Evolutionary conservation across 768 basidiomycete genomes (phyloP).

Genomic region (Tremella yokohamensis): DNA sequence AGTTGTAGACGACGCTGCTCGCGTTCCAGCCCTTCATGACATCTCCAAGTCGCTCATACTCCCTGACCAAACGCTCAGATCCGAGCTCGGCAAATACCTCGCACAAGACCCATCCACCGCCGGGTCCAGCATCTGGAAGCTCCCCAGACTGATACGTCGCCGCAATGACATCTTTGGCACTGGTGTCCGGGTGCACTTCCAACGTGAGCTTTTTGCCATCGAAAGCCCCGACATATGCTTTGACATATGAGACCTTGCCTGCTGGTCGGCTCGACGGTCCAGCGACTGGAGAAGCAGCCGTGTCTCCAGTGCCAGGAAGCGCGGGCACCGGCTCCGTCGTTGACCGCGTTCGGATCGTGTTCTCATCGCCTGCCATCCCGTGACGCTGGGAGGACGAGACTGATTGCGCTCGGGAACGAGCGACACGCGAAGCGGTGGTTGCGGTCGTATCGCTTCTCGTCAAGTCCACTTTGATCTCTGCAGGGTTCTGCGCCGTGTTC

Average conservation of each 20-base stretch:
- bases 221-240: conserved; percentile 23
- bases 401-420: conserved; percentile 9
- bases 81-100: conserved; percentile 89
- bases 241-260: conserved; percentile 8
- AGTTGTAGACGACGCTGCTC: conserved; percentile 62
- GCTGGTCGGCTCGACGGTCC: background rate
- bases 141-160: conserved; percentile 65
- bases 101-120: conserved; percentile 74
- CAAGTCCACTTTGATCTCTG: conserved; percentile 1
- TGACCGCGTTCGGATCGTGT: conserved; percentile 12
- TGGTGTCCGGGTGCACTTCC: conserved; percentile 65
- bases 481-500: conserved; percentile 20
- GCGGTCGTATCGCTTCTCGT: background rate
- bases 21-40: conserved; percentile 85
- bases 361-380: conserved; percentile 19
- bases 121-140: conserved; percentile 57
- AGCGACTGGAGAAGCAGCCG: background rate
- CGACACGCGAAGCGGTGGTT: background rate
- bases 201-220: conserved; percentile 57
- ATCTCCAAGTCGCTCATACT: conserved; percentile 76
- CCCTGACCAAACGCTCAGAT: conserved; percentile 87
- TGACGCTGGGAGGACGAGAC: conserved; percentile 5
- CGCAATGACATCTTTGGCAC: conserved; percentile 68
- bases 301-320: background rate
- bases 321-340: conserved; percentile 13